Base-by-base conservation (phyloP, 345 rosid genomes). In the Eucalyptus cladocalyx region DNA sequence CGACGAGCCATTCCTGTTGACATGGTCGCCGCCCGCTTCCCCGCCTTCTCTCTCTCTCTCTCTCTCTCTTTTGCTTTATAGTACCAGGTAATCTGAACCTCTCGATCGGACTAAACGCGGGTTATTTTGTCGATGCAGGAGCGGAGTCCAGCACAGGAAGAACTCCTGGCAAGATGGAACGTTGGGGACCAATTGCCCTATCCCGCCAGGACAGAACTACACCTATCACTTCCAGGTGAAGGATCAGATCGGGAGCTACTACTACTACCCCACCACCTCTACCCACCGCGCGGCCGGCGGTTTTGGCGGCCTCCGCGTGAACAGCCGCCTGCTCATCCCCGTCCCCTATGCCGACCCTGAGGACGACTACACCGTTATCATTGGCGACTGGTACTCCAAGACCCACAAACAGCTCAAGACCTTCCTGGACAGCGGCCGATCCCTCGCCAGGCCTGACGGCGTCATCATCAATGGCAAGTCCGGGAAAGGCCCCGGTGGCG, bases 171-270 rank as follows among this genome's bases (percentile, higher is more conserved):
- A 93, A 86, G 99, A 97, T 53, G 99, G 99, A 17, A 53, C 90
- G 16, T 80, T 88, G 1, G 99, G 98, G 40, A 96, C 98, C 34
- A 94, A 93, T 58, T 97, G 98, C 91, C 98, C 99, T 2, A 95
- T 96, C 87, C 91, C 81, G 4, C 93, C 98, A 0, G 97, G 99
- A 11, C 91, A 92, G 60, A 97, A 97, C 93, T 94, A 28, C 93
- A 96, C 99, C 30, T 97, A 95, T 91, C 93, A 91, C 37, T 96
- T 95, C 94, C 99, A 97, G 90, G 97, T 95, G 4, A 97, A 97
- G 94, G 99, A 97, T 80, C 98, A 97, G 91, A 97, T 97, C 37
- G 98, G 98, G 23, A 95, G 96, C 91, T 96, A 93, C 94, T 91
- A 93, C 50, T 96, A 96, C 90, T 95, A 93, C 90, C 98, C 98